Base-by-base conservation (phyloP, 768 basidiomycete genomes). In the Mycena vitilis region DNA sequence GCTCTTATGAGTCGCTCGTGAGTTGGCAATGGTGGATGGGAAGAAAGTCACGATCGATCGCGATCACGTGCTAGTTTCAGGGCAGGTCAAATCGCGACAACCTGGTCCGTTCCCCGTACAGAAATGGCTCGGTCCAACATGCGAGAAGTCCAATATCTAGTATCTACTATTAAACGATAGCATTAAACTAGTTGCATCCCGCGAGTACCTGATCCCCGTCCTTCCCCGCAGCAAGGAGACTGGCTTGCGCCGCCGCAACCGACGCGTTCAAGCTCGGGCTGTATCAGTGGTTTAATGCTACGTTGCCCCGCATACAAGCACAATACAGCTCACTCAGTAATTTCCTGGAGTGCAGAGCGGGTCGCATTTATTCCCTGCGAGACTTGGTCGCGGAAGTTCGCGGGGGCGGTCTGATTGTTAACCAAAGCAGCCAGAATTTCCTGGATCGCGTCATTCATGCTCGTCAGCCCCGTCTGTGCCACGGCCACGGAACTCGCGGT, bases 351-450 rank as follows among this genome's bases (percentile, higher is more conserved):
- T 22, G 75, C 76, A 9, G 62, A 48, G 70, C 66, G 63, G 2
- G 75, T 76, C 12, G 66, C 49, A 16, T 57, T 65, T 61, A 78
- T 52, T 3, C 78, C 78, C 23, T 67, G 37, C 18, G 60, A 57
- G 11, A 73, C 69, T 51, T 74, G 73, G 15, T 71, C 71, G 61
- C 78, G 77, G 22, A 72, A 73, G 23, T 68, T 63, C 4, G 74
- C 73, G n/a, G 75, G 73, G 36, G 76, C 66, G 6, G 68, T 65
- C 25, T 76, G 56, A 1, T 71, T 70, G 34, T 70, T 45, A 25
- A 78, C 42, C 11, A 77, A 54, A 12, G 73, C 69, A 38, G 54
- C 63, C 4, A 78, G 76, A 40, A 79, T 79, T 42, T 56, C 62
- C 18, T 66, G 73, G 45, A 78, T 73, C 5, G 63, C 78, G n/a